phyloP scores from a whole-genome alignment of 73 alveolate genomes.

The Uronychia binucleata region DNA sequence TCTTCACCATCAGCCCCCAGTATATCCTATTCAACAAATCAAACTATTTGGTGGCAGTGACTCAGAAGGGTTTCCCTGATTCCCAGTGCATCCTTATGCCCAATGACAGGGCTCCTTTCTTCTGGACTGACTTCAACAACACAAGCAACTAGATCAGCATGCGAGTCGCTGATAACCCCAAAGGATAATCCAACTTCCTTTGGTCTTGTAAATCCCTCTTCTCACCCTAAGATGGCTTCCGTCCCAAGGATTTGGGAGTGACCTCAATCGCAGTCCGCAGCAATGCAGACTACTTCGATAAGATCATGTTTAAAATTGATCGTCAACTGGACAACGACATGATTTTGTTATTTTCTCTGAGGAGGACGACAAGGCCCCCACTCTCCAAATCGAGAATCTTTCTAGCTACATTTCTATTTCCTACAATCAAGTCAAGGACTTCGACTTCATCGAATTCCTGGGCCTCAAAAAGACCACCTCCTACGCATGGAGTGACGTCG shows the following conservation, averaged over 20 bases:
- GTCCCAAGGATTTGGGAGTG: conserved; percentile 34
- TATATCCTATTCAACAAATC: conserved; percentile 49
- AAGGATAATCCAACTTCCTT: not conserved
- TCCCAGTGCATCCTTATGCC: conserved; percentile 13
- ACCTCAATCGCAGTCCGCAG: conserved; percentile 5
- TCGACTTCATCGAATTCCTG: conserved; percentile 31
- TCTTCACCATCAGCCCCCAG: conserved; percentile 35
- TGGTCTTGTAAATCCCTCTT: not conserved
- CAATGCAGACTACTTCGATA: not conserved
- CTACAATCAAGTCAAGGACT: conserved; percentile 19
- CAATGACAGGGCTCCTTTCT: not conserved
- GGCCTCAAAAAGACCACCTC: conserved; percentile 18
- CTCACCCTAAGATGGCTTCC: conserved; percentile 54
- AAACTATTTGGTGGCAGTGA: not conserved
- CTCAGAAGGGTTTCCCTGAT: conserved; percentile 8
- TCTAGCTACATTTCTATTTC: conserved; percentile 31
- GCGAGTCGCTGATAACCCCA: not conserved
- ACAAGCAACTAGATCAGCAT: not conserved
- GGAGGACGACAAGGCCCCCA: conserved; percentile 32
- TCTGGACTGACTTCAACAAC: not conserved
- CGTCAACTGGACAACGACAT: conserved; percentile 47
- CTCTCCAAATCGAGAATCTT: conserved; percentile 46
- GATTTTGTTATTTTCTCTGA: conserved; percentile 40
- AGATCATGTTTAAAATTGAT: conserved; percentile 31
- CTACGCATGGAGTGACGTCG: conserved; percentile 46